Evolutionary conservation across 371 early-diverging fungal genomes (phyloP).

Genomic region (Quaeritorhiza haematococci): DNA sequence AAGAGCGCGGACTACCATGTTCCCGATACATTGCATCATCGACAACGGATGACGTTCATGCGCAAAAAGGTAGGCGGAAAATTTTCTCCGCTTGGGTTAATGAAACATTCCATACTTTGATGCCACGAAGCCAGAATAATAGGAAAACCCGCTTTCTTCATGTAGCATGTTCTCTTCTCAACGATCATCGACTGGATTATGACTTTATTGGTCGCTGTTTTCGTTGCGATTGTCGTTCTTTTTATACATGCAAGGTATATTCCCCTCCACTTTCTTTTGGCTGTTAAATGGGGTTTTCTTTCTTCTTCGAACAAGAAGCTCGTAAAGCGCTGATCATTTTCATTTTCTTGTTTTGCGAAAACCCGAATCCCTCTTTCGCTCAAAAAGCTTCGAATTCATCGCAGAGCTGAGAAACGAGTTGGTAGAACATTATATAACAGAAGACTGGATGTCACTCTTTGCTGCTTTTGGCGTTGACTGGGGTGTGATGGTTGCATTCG

Average conservation of each 20-base stretch:
- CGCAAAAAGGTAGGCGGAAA: neutral
- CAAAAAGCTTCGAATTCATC: neutral
- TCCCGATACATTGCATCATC: slow-evolving; percentile 1
- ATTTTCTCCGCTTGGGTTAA: neutral
- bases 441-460: neutral
- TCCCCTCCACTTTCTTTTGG: no score
- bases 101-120: neutral
- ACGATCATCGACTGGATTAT: neutral
- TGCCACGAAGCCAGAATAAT: neutral
- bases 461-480: neutral
- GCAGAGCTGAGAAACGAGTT: neutral
- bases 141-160: neutral
- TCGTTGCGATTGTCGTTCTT: neutral
- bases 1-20: slow-evolving; percentile 1
- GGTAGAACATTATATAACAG: neutral
- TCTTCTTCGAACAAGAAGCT: neutral
- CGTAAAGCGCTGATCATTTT: neutral
- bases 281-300: no score
- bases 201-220: neutral
- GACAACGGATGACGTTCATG: neutral
- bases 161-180: neutral
- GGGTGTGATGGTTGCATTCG: neutral
- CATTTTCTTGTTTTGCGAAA: neutral
- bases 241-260: neutral
- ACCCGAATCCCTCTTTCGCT: neutral